A percentile compares a stretch with the other conserved stretches of the same genome.
phyloP scores from a whole-genome alignment of 1,284 basidiomycete genomes.

The Somion occarium region DNA sequence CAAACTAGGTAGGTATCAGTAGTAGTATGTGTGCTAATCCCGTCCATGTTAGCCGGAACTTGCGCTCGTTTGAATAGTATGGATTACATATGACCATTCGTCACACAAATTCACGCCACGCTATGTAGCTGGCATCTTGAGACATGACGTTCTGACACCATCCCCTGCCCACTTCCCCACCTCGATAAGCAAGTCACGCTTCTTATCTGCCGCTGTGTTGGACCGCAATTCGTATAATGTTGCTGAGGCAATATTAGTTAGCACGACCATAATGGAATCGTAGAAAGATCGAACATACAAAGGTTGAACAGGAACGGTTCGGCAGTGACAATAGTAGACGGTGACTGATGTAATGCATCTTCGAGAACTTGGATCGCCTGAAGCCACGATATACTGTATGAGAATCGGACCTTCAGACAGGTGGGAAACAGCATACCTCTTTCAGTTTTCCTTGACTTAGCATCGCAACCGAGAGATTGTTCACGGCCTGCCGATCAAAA shows the following conservation, averaged over 20 bases:
- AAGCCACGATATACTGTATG: neutral
- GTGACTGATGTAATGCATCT: conserved; percentile 51
- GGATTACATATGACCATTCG: no score
- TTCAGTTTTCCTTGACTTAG: conserved; percentile 65
- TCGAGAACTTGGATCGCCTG: conserved; percentile 72
- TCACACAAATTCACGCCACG: no score
- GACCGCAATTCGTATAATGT: conserved; percentile 79
- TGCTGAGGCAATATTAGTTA: conserved; percentile 36
- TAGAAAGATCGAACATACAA: conserved; percentile 43
- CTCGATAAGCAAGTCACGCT: conserved; percentile 64
- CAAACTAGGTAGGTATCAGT: neutral
- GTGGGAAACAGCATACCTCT: conserved; percentile 41
- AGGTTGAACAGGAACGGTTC: conserved; percentile 81
- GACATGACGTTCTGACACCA: conserved; percentile 68
- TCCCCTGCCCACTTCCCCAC: conserved; percentile 82
- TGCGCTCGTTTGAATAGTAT: conserved; percentile 1
- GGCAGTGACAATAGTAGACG: conserved; percentile 62
- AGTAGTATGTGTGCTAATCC: conserved; percentile 3
- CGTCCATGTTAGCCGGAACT: neutral
- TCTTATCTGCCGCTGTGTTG: conserved; percentile 62
- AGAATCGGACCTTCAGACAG: neutral
- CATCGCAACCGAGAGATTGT: conserved; percentile 70
- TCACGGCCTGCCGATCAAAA: conserved; percentile 50
- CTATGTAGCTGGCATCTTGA: conserved; percentile 67
- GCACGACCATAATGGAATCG: neutral